Percentiles rank a stretch among this genome's conserved stretches.
These are phyloP conservation scores for Scheffersomyces lignosus DNA, from an alignment of 805 yeast species.

Conservation along the genomic window DNA sequence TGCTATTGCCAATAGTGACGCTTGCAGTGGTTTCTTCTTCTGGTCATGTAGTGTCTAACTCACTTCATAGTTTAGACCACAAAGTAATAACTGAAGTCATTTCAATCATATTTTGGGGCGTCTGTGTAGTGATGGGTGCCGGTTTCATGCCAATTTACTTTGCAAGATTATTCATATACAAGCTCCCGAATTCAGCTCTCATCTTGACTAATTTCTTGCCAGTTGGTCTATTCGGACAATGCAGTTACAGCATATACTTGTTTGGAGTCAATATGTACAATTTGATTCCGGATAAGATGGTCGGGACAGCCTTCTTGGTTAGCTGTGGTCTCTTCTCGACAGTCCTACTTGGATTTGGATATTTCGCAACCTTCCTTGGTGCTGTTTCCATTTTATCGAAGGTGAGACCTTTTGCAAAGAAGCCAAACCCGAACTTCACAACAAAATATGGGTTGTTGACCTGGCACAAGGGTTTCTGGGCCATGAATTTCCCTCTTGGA, in stretches of 20 bases:
- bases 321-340: slow-evolving; percentile 18
- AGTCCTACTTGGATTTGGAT: slow-evolving; percentile 56
- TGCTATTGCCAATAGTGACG: slow-evolving; percentile 77
- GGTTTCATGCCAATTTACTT: slow-evolving; percentile 53
- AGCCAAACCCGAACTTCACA: slow-evolving; percentile 21
- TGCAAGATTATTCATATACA: slow-evolving; percentile 57
- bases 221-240: slow-evolving; percentile 85
- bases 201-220: slow-evolving; percentile 73
- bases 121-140: slow-evolving; percentile 63
- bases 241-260: slow-evolving; percentile 63
- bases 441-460: slow-evolving; percentile 17
- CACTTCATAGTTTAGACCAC: slow-evolving; percentile 43
- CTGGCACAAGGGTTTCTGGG: slow-evolving; percentile 53
- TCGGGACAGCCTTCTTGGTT: not conserved
- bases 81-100: slow-evolving; percentile 55
- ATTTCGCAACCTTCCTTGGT: slow-evolving; percentile 46
- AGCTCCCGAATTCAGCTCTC: slow-evolving; percentile 54
- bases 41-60: slow-evolving; percentile 56
- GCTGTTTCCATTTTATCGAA: slow-evolving; percentile 43
- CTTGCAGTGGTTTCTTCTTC: slow-evolving; percentile 72
- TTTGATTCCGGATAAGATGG: slow-evolving; percentile 12
- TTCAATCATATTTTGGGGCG: slow-evolving; percentile 63
- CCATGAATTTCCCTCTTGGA: slow-evolving; percentile 88
- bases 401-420: slow-evolving; percentile 32
- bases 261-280: slow-evolving; percentile 46